Conservation (phyloP, 148 eudicot species). For the Arctostaphylos glauca region DNA sequence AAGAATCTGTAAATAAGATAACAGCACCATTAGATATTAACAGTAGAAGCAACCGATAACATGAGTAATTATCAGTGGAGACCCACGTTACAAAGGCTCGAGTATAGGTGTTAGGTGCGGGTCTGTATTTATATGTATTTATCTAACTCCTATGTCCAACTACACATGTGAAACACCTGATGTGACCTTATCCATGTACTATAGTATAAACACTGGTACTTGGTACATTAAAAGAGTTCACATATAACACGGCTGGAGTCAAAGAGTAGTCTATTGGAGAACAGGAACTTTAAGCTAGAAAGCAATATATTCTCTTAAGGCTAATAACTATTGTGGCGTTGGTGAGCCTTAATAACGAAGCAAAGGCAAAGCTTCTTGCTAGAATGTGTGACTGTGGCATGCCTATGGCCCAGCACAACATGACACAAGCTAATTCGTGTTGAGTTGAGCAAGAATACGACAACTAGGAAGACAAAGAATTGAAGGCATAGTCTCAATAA, state of each 20-base stretch:
- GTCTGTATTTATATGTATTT: neutral
- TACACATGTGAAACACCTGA: neutral
- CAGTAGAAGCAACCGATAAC: neutral
- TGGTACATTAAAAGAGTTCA: neutral
- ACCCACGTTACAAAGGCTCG: neutral
- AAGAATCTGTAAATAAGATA: conserved; percentile 63
- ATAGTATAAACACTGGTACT: neutral
- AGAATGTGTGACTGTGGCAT: neutral
- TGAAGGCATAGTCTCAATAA: neutral
- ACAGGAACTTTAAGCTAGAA: neutral
- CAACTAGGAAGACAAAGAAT: neutral
- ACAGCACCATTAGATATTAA: neutral
- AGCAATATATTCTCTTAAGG: neutral
- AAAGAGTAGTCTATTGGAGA: neutral
- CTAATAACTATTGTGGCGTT: neutral
- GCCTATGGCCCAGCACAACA: neutral
- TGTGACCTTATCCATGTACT: neutral
- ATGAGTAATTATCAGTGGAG: neutral
- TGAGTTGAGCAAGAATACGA: neutral
- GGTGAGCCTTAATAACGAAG: neutral
- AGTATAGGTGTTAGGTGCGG: neutral
- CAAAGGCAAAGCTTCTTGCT: neutral
- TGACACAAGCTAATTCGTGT: neutral
- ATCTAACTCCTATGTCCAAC: neutral
- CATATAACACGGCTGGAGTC: neutral